phyloP scores from a whole-genome alignment of 1,284 basidiomycete genomes.

The Fistulina hepatica region DNA sequence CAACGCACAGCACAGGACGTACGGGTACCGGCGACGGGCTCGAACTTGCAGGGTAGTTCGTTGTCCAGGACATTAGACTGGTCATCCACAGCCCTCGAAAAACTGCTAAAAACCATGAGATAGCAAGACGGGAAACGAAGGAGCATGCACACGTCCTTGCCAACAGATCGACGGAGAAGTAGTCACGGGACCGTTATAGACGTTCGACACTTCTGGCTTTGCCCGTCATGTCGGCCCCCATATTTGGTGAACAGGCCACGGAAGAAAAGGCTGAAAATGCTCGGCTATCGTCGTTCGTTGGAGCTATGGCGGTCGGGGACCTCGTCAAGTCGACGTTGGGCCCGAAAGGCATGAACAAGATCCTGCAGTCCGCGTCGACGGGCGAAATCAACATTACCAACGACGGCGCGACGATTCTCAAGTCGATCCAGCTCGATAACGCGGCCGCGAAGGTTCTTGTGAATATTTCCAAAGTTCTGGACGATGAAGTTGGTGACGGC shows the following conservation, averaged over 20 bases:
- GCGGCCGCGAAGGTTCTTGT: slow-evolving; percentile 98
- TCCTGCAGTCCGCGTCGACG: slow-evolving; percentile 83
- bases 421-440: slow-evolving; percentile 96
- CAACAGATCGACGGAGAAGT: no score
- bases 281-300: slow-evolving; percentile 95
- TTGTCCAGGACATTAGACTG: no score
- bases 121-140: no score
- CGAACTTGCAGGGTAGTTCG: no score
- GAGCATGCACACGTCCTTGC: no score
- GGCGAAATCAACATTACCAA: slow-evolving; percentile 97
- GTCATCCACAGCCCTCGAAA: no score
- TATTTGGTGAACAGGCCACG: no score
- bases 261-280: slow-evolving; percentile 99
- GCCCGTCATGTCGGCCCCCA: slow-evolving; percentile 9
- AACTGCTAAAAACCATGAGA: no score
- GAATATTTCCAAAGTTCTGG: slow-evolving; percentile 99
- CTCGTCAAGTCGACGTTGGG: slow-evolving; percentile 97
- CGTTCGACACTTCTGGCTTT: neutral
- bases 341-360: slow-evolving; percentile 97
- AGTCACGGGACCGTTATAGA: no score
- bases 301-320: slow-evolving; percentile 92
- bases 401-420: slow-evolving; percentile 97
- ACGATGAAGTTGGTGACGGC: slow-evolving; percentile 98
- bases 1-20: no score
- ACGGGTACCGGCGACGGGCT: no score